Percentiles rank a stretch among this genome's conserved stretches.
phyloP scores from a whole-genome alignment of 345 rosid species.

The Gossypium bickii region DNA sequence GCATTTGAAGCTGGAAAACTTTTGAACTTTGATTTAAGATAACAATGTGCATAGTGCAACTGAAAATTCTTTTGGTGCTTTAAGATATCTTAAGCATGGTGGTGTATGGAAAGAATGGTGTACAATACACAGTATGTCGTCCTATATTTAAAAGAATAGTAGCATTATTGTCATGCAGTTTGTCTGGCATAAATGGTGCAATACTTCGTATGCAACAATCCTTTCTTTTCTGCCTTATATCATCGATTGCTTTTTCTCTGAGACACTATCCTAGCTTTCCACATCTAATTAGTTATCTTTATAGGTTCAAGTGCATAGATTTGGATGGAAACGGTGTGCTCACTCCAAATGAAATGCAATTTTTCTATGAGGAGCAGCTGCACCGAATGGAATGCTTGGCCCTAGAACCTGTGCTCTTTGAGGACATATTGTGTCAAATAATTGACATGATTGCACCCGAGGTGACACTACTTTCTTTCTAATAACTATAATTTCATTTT shows the following conservation, averaged over 20 bases:
- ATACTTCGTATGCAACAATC: not conserved
- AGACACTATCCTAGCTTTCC: not conserved
- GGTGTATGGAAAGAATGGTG: not conserved
- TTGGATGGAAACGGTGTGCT: conserved; percentile 80
- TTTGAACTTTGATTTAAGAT: not conserved
- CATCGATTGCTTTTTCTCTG: not conserved
- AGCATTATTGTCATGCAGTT: not conserved
- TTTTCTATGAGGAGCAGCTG: conserved; percentile 84
- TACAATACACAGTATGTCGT: not conserved
- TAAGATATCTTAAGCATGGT: not conserved
- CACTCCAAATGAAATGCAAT: conserved; percentile 79
- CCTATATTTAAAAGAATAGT: not conserved
- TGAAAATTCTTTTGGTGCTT: not conserved
- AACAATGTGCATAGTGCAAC: not conserved
- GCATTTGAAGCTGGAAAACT: no score
- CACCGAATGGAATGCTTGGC: conserved; percentile 86
- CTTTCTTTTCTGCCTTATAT: not conserved
- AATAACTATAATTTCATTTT: not conserved
- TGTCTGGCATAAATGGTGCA: not conserved
- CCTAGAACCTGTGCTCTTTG: conserved; percentile 71
- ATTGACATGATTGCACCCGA: conserved; percentile 83
- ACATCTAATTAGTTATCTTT: conserved; percentile 1
- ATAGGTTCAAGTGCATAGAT: conserved; percentile 91
- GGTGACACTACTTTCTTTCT: conserved; percentile 31
- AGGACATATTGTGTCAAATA: conserved; percentile 82